These are phyloP conservation scores for Cryptosporidium andersoni DNA, from an alignment of 169 alveolate genomes.

Conservation along the genomic window DNA sequence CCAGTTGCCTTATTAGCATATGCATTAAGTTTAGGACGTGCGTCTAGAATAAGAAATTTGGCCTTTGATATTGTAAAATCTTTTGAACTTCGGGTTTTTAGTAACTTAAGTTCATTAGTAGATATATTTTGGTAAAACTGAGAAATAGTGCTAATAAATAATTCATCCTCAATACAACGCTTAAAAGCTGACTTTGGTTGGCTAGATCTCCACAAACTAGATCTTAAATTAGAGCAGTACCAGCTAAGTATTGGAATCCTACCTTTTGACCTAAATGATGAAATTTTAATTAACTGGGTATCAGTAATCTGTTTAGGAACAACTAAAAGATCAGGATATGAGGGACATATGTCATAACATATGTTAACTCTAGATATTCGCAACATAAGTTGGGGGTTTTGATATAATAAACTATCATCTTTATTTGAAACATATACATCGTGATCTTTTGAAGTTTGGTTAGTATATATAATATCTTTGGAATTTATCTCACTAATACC, in stretches of 20 bases:
- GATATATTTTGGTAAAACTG: conserved; percentile 41
- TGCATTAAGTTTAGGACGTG: conserved; percentile 81
- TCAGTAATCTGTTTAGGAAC: conserved; percentile 75
- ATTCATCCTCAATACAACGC: conserved; percentile 72
- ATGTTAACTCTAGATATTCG: conserved; percentile 71
- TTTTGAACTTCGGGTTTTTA: background rate
- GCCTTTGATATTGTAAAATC: background rate
- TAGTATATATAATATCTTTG: too few species aligned
- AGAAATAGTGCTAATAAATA: conserved; percentile 64
- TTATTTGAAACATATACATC: background rate
- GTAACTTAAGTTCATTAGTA: conserved; percentile 50
- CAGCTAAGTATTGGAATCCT: conserved; percentile 78
- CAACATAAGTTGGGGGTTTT: background rate
- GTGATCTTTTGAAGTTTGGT: too few species aligned
- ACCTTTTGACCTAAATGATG: conserved; percentile 74
- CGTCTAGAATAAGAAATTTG: conserved; percentile 72
- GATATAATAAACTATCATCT: background rate
- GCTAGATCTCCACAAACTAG: conserved; percentile 73
- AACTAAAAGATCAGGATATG: conserved; percentile 75
- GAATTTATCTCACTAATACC: conserved; percentile 9
- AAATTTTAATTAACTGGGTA: conserved; percentile 67
- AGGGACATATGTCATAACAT: conserved; percentile 72
- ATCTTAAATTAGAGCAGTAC: conserved; percentile 20
- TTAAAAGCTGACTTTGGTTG: conserved; percentile 72
- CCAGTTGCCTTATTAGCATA: conserved; percentile 81